A percentile compares a stretch with the other conserved stretches of the same genome.
Conservation (phyloP, 2,329 filamentous ascomycete species). For the Penicillium hordei region DNA sequence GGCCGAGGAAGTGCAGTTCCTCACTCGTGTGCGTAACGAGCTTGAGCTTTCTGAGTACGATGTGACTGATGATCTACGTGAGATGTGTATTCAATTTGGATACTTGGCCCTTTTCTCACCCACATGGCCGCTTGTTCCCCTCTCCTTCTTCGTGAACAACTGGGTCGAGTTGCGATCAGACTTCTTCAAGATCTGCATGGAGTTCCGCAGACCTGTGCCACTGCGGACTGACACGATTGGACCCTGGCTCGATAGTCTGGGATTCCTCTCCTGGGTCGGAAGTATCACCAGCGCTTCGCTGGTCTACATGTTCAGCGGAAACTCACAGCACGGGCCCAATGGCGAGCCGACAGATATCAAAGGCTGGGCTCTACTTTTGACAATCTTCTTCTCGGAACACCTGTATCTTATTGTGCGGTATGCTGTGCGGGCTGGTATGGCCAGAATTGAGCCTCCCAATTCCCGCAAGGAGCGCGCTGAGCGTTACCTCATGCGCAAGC, state of each 20-base stretch:
- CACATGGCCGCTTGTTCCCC: conserved; percentile 85
- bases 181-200: conserved; percentile 89
- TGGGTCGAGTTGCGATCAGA: conserved; percentile 95
- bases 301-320: conserved; percentile 78
- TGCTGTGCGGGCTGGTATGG: conserved; percentile 69
- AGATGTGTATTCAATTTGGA: conserved; percentile 90
- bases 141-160: conserved; percentile 92
- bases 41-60: conserved; percentile 84
- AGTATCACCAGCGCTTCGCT: conserved; percentile 85
- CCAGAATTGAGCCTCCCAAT: conserved; percentile 80
- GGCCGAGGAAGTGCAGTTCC: conserved; percentile 77
- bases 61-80: conserved; percentile 84
- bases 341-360: conserved; percentile 61
- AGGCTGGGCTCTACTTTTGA: conserved; percentile 76
- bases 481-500: conserved; percentile 76
- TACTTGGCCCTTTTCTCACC: conserved; percentile 92
- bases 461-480: conserved; percentile 82
- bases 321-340: conserved; percentile 53
- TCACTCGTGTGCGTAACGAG: conserved; percentile 80
- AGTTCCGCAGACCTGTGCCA: conserved; percentile 85
- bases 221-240: conserved; percentile 92
- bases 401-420: conserved; percentile 78
- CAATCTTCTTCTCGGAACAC: conserved; percentile 84
- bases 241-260: conserved; percentile 85
- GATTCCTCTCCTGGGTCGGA: conserved; percentile 90